Conservation (phyloP, 1,139 yeast species). For the Pichia kudriavzevii region DNA sequence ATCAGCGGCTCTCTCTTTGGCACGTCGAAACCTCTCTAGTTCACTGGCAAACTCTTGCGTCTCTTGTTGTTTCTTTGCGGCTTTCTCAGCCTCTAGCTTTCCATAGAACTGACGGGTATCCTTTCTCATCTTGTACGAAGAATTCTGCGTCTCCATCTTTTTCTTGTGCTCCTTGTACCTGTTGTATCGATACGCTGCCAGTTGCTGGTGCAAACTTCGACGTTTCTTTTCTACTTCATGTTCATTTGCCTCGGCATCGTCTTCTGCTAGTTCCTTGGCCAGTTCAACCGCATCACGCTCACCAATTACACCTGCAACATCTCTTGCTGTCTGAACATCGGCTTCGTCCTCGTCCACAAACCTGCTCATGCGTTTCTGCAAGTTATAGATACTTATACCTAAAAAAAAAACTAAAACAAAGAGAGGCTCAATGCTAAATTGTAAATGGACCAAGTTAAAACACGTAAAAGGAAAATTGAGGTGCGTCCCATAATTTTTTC, state of each 20-base stretch:
- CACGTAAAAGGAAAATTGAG: too few relatives aligned
- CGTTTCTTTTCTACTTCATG: slow-evolving; percentile 14
- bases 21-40: slow-evolving; percentile 13
- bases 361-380: slow-evolving; percentile 2
- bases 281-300: neutral
- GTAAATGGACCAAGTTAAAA: too few relatives aligned
- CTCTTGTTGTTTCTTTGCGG: slow-evolving; percentile 11
- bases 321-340: slow-evolving; percentile 1
- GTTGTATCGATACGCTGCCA: slow-evolving; percentile 32
- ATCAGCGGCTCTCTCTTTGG: neutral
- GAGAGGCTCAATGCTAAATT: too few relatives aligned
- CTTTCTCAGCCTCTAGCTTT: slow-evolving; percentile 11
- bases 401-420: too few relatives aligned
- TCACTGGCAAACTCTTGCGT: slow-evolving; percentile 14
- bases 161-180: slow-evolving; percentile 32
- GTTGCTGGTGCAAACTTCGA: slow-evolving; percentile 30
- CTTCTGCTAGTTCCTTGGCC: neutral
- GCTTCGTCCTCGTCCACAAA: slow-evolving; percentile 6
- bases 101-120: slow-evolving; percentile 28
- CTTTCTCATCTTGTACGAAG: slow-evolving; percentile 33
- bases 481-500: too few relatives aligned
- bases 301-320: neutral
- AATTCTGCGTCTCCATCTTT: slow-evolving; percentile 32
- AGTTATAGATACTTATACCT: too few relatives aligned
- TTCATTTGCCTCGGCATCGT: slow-evolving; percentile 16